Base-by-base conservation (phyloP, 805 yeast species). In the Yarrowia deformans region DNA sequence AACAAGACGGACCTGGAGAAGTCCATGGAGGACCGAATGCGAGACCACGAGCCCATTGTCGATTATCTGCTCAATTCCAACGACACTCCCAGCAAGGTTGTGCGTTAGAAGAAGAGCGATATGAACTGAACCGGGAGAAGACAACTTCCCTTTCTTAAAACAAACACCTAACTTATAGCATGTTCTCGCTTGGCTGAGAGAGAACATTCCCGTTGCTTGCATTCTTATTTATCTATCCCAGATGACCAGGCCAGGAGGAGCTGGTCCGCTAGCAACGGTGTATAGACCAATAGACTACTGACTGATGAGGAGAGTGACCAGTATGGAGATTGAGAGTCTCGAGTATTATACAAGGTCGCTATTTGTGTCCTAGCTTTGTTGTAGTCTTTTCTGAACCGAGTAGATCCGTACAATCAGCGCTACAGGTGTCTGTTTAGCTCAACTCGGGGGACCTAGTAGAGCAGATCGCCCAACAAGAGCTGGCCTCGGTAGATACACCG, bases 31-130 rank as follows among this genome's bases (percentile, higher is more conserved):
- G 48, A 63, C 37, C 37, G 56, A 37, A 48, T 63, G 56, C 52
- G 68, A 37, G 68, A 63, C 29, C 68, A 63, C 39, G 68, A 63
- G 48, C 68, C 68, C 12, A 63, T 63, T 29, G 68, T 63, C 8
- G 68, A 63, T 2, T 63, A 63, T 14, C 12, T 63, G 56, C 48
- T 63, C 7, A 63, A 63, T n/a, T 63, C 68, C 13, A 63, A 50
- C 8, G 55, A 48, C 14, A 49, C 54, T 4, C 54, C 54, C 8
- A 49, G 14, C 54, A 49, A 49, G 54, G 39, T 49, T 5, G 54
- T 14, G 35, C 39, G 12, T 19, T 60, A 58, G 13, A n/a, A 58
- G 13, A n/a, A 23, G 35, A 13, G 29, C 29, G 29, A 23, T 23
- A 23, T 35, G 39, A 40, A 39, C 48, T 35, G 39, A 40, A 39